phyloP scores from a whole-genome alignment of 352 stramenopile species.

The Pythium sp. region DNA sequence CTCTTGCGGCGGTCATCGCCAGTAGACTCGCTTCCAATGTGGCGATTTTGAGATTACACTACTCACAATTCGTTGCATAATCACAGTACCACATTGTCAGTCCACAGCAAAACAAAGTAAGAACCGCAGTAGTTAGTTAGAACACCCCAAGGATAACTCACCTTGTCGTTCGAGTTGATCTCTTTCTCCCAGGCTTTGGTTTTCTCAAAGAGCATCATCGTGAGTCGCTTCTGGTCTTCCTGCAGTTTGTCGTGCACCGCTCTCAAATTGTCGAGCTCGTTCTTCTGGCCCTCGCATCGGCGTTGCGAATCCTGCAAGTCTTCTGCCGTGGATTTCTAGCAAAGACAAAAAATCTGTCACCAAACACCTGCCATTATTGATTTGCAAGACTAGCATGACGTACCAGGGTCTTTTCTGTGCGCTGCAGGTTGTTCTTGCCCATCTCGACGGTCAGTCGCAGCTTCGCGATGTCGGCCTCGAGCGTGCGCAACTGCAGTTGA shows the following conservation, averaged over 20 bases:
- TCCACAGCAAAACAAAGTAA: background rate
- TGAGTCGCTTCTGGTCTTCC: conserved; percentile 54
- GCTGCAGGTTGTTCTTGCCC: conserved; percentile 44
- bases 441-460: conserved; percentile 63
- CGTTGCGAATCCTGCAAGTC: conserved; percentile 45
- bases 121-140: background rate
- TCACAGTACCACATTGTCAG: background rate
- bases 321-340: conserved; percentile 48
- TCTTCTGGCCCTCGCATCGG: conserved; percentile 28
- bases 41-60: conserved; percentile 51
- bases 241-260: conserved; percentile 33
- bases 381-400: background rate
- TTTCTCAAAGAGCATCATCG: conserved; percentile 65
- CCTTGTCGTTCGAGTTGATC: conserved; percentile 47
- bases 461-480: conserved; percentile 68
- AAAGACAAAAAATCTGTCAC: background rate
- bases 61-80: background rate
- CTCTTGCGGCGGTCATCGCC: conserved; percentile 25
- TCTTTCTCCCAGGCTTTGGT: conserved; percentile 73
- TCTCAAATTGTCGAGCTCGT: conserved; percentile 34
- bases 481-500: conserved; percentile 50
- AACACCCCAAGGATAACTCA: conserved; percentile 13
- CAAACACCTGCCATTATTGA: too few relatives aligned
- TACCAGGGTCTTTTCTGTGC: conserved; percentile 51
- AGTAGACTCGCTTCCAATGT: conserved; percentile 36